Percentiles rank a stretch among this genome's conserved stretches.
Conservation (phyloP, 1,139 yeast species). For the Blastobotrys serpentis region DNA sequence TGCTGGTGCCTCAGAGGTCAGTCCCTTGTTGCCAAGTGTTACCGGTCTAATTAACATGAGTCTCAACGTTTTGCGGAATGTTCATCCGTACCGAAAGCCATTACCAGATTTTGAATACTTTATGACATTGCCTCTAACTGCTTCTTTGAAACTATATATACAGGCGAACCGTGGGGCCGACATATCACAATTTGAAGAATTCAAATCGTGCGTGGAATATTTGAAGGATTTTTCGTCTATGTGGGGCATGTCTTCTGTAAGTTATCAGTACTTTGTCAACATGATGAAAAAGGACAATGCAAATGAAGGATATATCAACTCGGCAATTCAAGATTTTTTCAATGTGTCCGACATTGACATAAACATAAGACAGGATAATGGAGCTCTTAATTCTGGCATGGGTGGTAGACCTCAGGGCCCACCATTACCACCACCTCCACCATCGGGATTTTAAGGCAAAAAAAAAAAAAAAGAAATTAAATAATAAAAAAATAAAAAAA, state of each 20-base stretch:
- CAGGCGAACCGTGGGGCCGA: conserved; percentile 12
- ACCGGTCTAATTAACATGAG: conserved; percentile 17
- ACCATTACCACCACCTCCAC: neutral
- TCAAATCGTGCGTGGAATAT: conserved; percentile 18
- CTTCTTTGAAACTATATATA: conserved; percentile 18
- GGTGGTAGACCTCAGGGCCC: neutral
- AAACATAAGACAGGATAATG: neutral
- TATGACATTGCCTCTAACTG: conserved; percentile 19
- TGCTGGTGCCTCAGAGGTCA: conserved; percentile 6
- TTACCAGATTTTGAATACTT: conserved; percentile 24
- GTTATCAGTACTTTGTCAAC: conserved; percentile 19
- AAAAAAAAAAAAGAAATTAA: neutral
- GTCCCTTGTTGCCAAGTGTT: conserved; percentile 14
- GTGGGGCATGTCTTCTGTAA: conserved; percentile 22
- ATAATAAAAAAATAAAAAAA: neutral
- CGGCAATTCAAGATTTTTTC: conserved; percentile 4
- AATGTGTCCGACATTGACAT: conserved; percentile 3
- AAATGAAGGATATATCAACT: neutral
- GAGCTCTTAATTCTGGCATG: too few relatives aligned
- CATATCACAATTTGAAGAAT: conserved; percentile 17
- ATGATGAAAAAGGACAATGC: conserved; percentile 3
- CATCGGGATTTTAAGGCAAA: neutral
- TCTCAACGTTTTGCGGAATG: conserved; percentile 15
- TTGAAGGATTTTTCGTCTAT: conserved; percentile 19
- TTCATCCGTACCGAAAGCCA: conserved; percentile 14